Evolutionary conservation across 2,329 filamentous ascomycete species (phyloP), one percentile per base, ranked within the genome.

Genomic region (Dactylonectria estremocensis): DNA sequence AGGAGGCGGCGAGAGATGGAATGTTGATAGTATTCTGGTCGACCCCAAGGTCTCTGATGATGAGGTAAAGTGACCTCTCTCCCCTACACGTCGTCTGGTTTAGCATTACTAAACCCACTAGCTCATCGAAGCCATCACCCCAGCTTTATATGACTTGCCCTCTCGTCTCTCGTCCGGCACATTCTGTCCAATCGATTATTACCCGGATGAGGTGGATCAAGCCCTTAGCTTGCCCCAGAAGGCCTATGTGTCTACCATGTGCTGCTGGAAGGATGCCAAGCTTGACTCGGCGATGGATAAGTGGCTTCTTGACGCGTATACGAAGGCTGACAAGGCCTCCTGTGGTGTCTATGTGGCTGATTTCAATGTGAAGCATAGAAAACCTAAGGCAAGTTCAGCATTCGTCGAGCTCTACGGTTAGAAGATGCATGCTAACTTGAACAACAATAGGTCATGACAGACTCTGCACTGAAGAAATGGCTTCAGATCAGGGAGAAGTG

Each of bases 201-300:
- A 35, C 10, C 65, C 65, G 1, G 48, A 67, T 46, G 65, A 67
- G 6, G 54, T 24, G 3, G 65, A 67, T 13, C 33, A 49, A 4
- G 49, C 33, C 2, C 37, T 67, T 31, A 67, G 65, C 45, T 40
- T 67, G 2, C 65, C 65, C 14, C 65, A 67, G 45, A 49, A 67
- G 16, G 33, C 35, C 5, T 67, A 67, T 3, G 55, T 67, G 13
- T 67, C 65, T 18, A 67, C 65, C 16, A 57, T 67, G 9, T 59
- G 46, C 22, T 50, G 61, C 31, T 67, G 65, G 65, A 64, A 45
- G 18, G 61, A 64, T n/a, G 35, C 65, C 20, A 64, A 67, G 54
- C 37, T 53, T 0, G 61, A 64, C 14, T 16, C 64, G 0, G 31
- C 24, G 2, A 31, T 67, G 22, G 43, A 49, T 37, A 46, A 67